Base-by-base conservation (phyloP, 768 basidiomycete genomes). In the Calocybe indica region DNA sequence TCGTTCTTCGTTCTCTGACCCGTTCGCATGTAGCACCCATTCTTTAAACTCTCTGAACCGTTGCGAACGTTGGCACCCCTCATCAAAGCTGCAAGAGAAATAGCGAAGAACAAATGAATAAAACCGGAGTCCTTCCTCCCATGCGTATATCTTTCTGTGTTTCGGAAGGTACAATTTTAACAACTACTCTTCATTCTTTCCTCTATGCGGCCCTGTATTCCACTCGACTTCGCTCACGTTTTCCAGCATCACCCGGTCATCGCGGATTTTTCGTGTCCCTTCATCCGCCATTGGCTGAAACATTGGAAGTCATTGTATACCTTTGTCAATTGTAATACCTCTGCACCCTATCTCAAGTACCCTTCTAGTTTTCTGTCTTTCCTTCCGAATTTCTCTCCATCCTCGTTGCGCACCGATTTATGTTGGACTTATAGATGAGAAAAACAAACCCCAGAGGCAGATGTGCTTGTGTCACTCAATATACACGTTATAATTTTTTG, bases 81-180 rank as follows among this genome's bases (percentile, higher is more conserved):
- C 36, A 95, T 95, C 75, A 94, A 93, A 63, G 91, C 92, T 9
- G 92, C 92, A 5, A 73, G 90, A 52, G 91, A 93, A 54, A 85
- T 89, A 41, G 84, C 87, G 34, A 88, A 88, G 75, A 73, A 70
- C 54, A 74, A 74, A 54, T 74, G 58, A 63, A 46, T 4, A 22
- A 22, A 22, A 22, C 22, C 22, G 4, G 22, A 22, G 22, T 22
- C 22, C 30, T 15, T 30, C 34, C 29, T 30, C 40, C 35, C 42
- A 15, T 50, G 10, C 37, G 42, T 50, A 40, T 29, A 37, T 36
- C 45, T 35, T 30, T 13, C 30, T 14, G n/a, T 32, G 7, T 22
- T 29, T 40, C n/a, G 22, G 22, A 22, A 22, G 22, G 28, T 14
- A 30, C 37, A 28, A 28, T 28, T 4, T 45, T 34, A 37, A 45